These are phyloP conservation scores for Xylaria scruposa DNA, from an alignment of 495 filamentous ascomycete genomes.

Conservation along the genomic window DNA sequence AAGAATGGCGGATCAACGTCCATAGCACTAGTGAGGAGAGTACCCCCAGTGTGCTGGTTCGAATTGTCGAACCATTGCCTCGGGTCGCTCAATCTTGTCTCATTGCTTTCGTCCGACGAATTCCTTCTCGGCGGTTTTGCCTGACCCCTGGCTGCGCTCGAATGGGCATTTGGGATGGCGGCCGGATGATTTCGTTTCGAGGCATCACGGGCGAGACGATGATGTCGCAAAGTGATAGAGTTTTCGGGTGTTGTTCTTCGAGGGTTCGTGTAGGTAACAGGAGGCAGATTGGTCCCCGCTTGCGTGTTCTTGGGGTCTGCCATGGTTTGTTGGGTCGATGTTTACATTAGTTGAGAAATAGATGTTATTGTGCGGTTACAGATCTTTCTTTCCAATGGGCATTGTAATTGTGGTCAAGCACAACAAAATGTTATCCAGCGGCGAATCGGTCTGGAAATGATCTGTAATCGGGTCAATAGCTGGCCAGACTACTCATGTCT, in stretches of 20 bases:
- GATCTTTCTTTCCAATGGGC: not conserved
- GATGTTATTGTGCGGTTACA: not conserved
- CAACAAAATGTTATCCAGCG: not conserved
- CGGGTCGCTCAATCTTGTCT: constrained; percentile 48
- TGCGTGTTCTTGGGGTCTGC: constrained; percentile 34
- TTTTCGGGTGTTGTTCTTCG: constrained; percentile 47
- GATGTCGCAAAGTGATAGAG: constrained; percentile 49
- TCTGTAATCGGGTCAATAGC: not conserved
- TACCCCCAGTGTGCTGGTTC: constrained; percentile 48
- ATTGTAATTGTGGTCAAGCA: constrained; percentile 2
- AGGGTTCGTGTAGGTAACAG: constrained; percentile 45
- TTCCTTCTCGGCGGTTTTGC: constrained; percentile 39
- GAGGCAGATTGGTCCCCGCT: constrained; percentile 35
- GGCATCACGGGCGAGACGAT: constrained; percentile 48
- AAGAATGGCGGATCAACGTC: constrained; percentile 64
- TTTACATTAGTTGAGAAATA: constrained; percentile 19
- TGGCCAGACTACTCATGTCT: not conserved
- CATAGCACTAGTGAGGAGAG: constrained; percentile 43
- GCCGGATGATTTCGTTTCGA: constrained; percentile 27
- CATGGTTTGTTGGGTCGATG: constrained; percentile 33
- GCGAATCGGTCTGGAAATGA: not conserved
- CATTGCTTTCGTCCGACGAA: constrained; percentile 51
- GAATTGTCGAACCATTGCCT: constrained; percentile 56
- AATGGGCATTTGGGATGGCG: constrained; percentile 8
- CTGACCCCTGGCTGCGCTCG: constrained; percentile 5